Conservation (phyloP, 805 yeast genomes). For the Sugiyamaella valdiviana region DNA sequence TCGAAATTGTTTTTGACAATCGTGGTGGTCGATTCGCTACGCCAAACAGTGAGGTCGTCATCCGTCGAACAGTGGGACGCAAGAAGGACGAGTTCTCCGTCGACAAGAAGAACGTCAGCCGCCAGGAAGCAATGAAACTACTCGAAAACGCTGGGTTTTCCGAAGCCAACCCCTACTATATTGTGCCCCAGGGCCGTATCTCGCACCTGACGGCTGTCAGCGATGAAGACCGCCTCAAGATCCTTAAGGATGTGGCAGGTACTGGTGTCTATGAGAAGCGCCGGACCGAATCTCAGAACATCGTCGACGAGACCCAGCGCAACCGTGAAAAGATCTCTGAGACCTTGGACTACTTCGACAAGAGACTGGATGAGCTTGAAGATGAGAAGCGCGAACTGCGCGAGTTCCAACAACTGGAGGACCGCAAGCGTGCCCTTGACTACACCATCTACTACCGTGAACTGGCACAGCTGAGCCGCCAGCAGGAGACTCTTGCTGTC, state of each 20-base stretch:
- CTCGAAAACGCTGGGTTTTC: constrained; percentile 92
- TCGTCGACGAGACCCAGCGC: constrained; percentile 65
- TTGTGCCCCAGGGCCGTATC: constrained; percentile 94
- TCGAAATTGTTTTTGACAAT: constrained; percentile 83
- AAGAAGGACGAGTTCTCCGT: constrained; percentile 87
- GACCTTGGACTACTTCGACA: constrained; percentile 62
- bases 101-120: constrained; percentile 71
- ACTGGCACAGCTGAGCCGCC: constrained; percentile 34
- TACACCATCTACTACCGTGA: constrained; percentile 76
- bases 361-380: constrained; percentile 69
- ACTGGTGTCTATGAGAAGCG: constrained; percentile 84
- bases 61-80: constrained; percentile 87
- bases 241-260: constrained; percentile 90
- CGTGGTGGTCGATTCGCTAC: constrained; percentile 68
- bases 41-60: constrained; percentile 58
- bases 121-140: constrained; percentile 72
- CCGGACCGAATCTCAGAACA: constrained; percentile 68
- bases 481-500: constrained; percentile 39
- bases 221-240: constrained; percentile 68
- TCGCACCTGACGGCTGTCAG: constrained; percentile 84
- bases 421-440: constrained; percentile 62
- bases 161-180: constrained; percentile 83
- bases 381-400: constrained; percentile 72
- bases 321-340: constrained; percentile 70
- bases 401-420: constrained; percentile 61